Percentiles rank a stretch among this genome's conserved stretches.
Conservation (phyloP, 2,329 filamentous ascomycete species). For the Teratosphaeria viscida region DNA sequence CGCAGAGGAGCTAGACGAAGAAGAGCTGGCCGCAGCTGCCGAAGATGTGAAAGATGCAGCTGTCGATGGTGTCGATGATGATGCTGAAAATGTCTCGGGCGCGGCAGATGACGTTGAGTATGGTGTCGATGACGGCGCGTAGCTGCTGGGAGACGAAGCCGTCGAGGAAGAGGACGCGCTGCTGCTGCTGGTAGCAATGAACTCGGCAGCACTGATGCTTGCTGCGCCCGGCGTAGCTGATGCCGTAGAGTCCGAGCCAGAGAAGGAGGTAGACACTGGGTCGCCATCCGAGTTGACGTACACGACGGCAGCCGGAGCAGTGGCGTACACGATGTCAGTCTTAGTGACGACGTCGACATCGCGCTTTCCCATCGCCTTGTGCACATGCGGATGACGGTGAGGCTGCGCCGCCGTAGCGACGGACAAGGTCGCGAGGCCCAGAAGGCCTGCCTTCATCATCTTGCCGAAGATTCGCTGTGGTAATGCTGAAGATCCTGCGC, state of each 20-base stretch:
- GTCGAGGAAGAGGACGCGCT: background rate
- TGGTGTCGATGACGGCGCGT: background rate
- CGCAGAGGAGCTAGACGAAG: slow-evolving; percentile 6
- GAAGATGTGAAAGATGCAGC: slow-evolving; percentile 1
- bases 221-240: background rate
- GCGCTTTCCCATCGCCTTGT: slow-evolving; percentile 28
- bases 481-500: background rate
- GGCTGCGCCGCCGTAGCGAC: slow-evolving; percentile 15
- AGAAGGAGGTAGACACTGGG: slow-evolving; percentile 29
- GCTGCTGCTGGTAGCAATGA: background rate
- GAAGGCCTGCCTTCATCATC: slow-evolving; percentile 22
- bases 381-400: slow-evolving; percentile 22
- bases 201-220: background rate
- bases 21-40: slow-evolving; percentile 6
- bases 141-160: background rate
- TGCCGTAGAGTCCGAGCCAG: background rate
- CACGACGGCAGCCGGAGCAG: slow-evolving; percentile 43
- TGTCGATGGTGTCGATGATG: background rate
- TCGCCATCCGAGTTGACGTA: slow-evolving; percentile 50
- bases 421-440: slow-evolving; percentile 17
- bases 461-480: background rate
- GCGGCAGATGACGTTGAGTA: slow-evolving; percentile 4
- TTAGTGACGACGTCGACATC: slow-evolving; percentile 23
- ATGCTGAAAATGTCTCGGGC: slow-evolving; percentile 3
- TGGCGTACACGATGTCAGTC: slow-evolving; percentile 31